Evolutionary conservation across 345 rosid species (phyloP).

Genomic region (Citrus cavaleriei): DNA sequence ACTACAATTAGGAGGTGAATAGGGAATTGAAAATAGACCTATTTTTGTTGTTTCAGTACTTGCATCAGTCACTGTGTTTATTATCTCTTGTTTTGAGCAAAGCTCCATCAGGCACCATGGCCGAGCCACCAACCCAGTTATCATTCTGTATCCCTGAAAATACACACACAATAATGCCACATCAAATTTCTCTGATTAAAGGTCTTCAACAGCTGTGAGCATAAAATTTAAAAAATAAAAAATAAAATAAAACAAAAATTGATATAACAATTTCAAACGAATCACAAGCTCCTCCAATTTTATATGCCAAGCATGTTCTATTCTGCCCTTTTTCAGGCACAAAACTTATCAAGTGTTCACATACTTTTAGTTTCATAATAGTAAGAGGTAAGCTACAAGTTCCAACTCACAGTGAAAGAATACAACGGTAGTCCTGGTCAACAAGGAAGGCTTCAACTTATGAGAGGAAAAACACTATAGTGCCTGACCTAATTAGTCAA

Average conservation of each 20-base stretch:
- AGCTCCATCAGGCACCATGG: conserved; percentile 85
- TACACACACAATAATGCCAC: conserved; percentile 10
- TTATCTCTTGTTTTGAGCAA: conserved; percentile 70
- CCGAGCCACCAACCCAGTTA: conserved; percentile 73
- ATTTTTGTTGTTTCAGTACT: conserved; percentile 62
- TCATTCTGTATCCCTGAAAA: conserved; percentile 69
- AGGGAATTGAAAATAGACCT: conserved; percentile 34
- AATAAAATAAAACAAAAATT: not conserved
- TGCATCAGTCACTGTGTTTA: conserved; percentile 60
- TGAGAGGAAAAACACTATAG: not conserved
- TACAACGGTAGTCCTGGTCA: not conserved
- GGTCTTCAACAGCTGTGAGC: not conserved
- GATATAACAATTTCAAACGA: not conserved
- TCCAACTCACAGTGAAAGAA: not conserved
- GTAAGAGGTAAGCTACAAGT: not conserved
- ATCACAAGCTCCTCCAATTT: not conserved
- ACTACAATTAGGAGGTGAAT: not conserved
- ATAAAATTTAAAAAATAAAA: not conserved
- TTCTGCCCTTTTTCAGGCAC: not conserved
- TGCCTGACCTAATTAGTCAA: not conserved
- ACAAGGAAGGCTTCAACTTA: conserved; percentile 2
- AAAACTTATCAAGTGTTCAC: not conserved
- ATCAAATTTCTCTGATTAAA: not conserved
- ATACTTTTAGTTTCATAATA: not conserved
- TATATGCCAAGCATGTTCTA: not conserved